A percentile compares a stretch with the other conserved stretches of the same genome.
Evolutionary conservation across 148 eudicot genomes (phyloP).

Genomic region (Diospyros lotus): DNA sequence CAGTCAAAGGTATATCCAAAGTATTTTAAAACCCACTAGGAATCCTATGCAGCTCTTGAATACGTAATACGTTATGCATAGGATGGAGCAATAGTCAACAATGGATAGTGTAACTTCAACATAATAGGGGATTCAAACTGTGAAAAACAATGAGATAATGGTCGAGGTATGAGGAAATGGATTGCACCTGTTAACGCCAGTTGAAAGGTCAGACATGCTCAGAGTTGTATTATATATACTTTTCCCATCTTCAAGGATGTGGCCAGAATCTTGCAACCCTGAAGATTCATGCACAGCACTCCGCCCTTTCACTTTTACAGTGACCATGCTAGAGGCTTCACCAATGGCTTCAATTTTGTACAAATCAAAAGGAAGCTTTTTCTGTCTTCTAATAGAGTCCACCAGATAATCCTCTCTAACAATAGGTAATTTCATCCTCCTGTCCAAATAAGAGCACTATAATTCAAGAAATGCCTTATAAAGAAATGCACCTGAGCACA

Average conservation of each 20-base stretch:
- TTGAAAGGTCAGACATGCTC: constrained; percentile 84
- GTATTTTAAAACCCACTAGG: background rate
- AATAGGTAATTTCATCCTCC: constrained; percentile 90
- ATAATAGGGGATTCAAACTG: background rate
- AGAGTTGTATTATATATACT: constrained; percentile 91
- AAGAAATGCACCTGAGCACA: constrained; percentile 1
- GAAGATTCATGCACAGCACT: constrained; percentile 86
- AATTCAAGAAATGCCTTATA: constrained; percentile 2
- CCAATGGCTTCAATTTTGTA: constrained; percentile 73
- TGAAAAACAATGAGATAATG: background rate
- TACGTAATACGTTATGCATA: background rate
- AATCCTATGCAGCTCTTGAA: background rate
- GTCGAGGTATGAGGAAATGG: background rate
- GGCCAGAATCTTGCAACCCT: constrained; percentile 81
- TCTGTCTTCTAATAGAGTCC: constrained; percentile 63
- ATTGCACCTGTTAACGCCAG: constrained; percentile 83
- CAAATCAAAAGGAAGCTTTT: constrained; percentile 72
- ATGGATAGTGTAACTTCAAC: background rate
- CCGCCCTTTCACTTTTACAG: constrained; percentile 94
- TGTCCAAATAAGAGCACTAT: constrained; percentile 27
- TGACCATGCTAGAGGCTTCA: constrained; percentile 54
- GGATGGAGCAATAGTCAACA: background rate
- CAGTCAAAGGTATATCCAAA: background rate
- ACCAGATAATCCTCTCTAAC: constrained; percentile 85
- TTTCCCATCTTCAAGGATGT: constrained; percentile 88